Conservation (phyloP, 768 basidiomycete genomes). For the Gymnopilus dilepis region DNA sequence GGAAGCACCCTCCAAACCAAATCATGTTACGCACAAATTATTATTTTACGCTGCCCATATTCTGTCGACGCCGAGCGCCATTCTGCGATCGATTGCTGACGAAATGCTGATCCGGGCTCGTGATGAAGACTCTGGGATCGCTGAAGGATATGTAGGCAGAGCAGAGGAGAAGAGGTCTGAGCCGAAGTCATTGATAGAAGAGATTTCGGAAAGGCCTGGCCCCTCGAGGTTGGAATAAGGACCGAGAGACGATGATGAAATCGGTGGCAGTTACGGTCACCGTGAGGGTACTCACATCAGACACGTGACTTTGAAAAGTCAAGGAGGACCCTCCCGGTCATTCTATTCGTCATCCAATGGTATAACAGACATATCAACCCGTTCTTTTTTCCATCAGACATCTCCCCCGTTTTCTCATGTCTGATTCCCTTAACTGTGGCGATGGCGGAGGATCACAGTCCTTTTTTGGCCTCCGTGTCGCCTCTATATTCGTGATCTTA, state of each 20-base stretch:
- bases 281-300: conserved; percentile 34
- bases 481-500: conserved; percentile 77
- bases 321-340: conserved; percentile 41
- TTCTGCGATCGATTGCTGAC: conserved; percentile 41
- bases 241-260: not conserved
- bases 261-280: conserved; percentile 10
- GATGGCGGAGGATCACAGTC: conserved; percentile 55
- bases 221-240: not conserved
- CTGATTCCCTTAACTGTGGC: conserved; percentile 46
- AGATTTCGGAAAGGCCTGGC: not conserved
- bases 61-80: conserved; percentile 48
- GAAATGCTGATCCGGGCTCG: conserved; percentile 37
- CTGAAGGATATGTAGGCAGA: not conserved
- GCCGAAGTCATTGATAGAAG: conserved; percentile 1
- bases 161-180: conserved; percentile 1
- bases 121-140: conserved; percentile 3
- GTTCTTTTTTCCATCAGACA: conserved; percentile 19
- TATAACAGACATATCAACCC: conserved; percentile 18
- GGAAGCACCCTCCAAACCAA: conserved; percentile 20
- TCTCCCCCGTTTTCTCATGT: conserved; percentile 11
- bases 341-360: conserved; percentile 19
- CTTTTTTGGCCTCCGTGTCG: conserved; percentile 62
- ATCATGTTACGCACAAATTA: conserved; percentile 62
- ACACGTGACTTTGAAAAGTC: conserved; percentile 23
- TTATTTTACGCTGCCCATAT: conserved; percentile 73